phyloP scores from a whole-genome alignment of 129 eudicot species.

The Helichrysum umbraculigerum region DNA sequence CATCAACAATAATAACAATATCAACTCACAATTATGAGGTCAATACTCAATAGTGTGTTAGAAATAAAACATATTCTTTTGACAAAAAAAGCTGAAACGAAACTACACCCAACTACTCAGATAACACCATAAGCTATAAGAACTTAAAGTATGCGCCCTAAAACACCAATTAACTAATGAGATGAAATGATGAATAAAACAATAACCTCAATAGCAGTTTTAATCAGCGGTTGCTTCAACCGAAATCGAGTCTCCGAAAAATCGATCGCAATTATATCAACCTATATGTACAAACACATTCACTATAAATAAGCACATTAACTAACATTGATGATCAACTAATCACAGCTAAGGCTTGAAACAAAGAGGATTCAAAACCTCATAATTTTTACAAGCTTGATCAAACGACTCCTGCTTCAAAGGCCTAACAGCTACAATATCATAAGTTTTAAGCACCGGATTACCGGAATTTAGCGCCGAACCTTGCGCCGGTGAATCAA shows the following conservation, averaged over 20 bases:
- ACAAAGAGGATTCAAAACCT: slow-evolving; percentile 36
- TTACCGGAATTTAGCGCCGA: slow-evolving; percentile 73
- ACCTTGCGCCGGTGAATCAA: slow-evolving; percentile 55
- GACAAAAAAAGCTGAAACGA: no score
- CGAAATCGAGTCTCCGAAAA: slow-evolving; percentile 73
- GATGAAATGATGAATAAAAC: not conserved
- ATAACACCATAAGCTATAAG: not conserved
- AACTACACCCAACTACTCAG: no score
- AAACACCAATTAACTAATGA: not conserved
- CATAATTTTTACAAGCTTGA: slow-evolving; percentile 64
- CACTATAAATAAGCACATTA: not conserved
- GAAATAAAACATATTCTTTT: no score
- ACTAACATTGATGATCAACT: not conserved
- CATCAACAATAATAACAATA: slow-evolving; percentile 21
- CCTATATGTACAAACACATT: slow-evolving; percentile 61
- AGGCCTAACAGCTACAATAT: slow-evolving; percentile 79
- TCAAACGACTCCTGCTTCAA: slow-evolving; percentile 69
- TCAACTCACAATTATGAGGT: slow-evolving; percentile 1
- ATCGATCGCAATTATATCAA: slow-evolving; percentile 85
- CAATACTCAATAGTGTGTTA: not conserved
- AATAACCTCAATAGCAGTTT: slow-evolving; percentile 77
- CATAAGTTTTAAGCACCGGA: slow-evolving; percentile 69
- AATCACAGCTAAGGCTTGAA: not conserved
- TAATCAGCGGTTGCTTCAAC: slow-evolving; percentile 69
- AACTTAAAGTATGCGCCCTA: not conserved